These are phyloP conservation scores for Fusarium sp. DNA, from an alignment of 2,329 filamentous ascomycete species.

Conservation along the genomic window DNA sequence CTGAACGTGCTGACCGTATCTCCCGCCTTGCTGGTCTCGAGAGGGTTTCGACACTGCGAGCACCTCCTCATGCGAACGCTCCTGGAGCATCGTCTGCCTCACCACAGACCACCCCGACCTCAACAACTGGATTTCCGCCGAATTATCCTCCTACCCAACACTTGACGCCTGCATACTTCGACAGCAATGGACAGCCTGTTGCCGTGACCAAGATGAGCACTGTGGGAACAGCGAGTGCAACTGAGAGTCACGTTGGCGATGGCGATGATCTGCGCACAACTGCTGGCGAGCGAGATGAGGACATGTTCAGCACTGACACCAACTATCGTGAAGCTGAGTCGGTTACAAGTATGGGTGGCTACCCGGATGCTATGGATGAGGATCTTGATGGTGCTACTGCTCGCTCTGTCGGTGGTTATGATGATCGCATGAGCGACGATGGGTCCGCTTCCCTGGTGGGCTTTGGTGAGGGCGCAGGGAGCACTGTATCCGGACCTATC, in stretches of 20 bases:
- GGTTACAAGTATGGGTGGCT: conserved; percentile 66
- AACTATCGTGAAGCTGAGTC: conserved; percentile 68
- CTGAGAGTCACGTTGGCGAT: conserved; percentile 74
- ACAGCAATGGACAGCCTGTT: conserved; percentile 76
- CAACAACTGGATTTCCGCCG: conserved; percentile 58
- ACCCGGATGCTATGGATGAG: conserved; percentile 64
- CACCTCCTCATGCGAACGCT: conserved; percentile 54
- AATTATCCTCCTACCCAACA: conserved; percentile 55
- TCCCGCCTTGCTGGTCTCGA: conserved; percentile 94
- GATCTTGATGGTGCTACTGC: conserved; percentile 60
- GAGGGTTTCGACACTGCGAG: conserved; percentile 81
- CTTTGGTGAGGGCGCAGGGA: conserved; percentile 91
- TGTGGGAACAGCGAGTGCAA: conserved; percentile 90
- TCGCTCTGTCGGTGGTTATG: conserved; percentile 63
- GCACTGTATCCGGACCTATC: conserved; percentile 84
- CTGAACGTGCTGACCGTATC: conserved; percentile 93
- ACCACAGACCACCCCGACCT: conserved; percentile 65
- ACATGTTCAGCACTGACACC: conserved; percentile 77
- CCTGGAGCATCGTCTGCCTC: conserved; percentile 55
- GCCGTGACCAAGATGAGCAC: conserved; percentile 85
- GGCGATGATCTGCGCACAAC: conserved; percentile 65
- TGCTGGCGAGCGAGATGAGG: conserved; percentile 70
- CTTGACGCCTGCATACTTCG: conserved; percentile 80
- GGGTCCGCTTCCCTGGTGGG: conserved; percentile 86
- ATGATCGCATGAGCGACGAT: conserved; percentile 87